These are phyloP conservation scores for Rhododendron henanense DNA, from an alignment of 148 eudicot genomes.

Conservation along the genomic window DNA sequence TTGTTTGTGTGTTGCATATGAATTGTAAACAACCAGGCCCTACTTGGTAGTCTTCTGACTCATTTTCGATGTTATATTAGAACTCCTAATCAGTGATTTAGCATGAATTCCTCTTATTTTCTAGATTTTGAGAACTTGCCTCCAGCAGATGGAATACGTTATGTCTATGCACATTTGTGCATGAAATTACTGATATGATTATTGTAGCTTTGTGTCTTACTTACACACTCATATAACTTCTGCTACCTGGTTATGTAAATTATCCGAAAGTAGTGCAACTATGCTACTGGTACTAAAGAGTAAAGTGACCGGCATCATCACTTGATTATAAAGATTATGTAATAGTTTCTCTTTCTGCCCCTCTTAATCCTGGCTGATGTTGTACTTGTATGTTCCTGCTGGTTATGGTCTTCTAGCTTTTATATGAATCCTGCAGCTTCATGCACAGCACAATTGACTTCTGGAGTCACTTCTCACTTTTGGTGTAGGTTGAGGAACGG, in stretches of 20 bases:
- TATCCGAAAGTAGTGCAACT: not conserved
- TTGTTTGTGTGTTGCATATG: too few relatives aligned
- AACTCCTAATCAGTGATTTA: not conserved
- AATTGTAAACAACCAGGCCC: too few relatives aligned
- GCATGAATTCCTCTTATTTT: not conserved
- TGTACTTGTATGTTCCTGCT: not conserved
- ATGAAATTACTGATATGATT: not conserved
- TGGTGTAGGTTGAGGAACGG: constrained; percentile 67
- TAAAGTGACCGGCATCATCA: not conserved
- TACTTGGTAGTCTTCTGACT: too few relatives aligned
- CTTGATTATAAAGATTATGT: too few relatives aligned
- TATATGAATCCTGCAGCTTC: not conserved
- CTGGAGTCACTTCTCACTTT: constrained; percentile 1
- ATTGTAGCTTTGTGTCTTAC: not conserved
- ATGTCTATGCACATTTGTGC: not conserved
- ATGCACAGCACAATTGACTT: not conserved
- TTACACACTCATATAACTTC: not conserved
- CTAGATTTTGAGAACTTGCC: not conserved
- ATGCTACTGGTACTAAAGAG: not conserved
- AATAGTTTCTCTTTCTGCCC: not conserved
- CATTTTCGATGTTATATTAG: not conserved
- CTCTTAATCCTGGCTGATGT: not conserved
- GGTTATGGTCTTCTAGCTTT: not conserved
- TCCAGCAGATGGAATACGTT: not conserved
- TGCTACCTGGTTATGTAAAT: not conserved